Percentiles rank a stretch among this genome's conserved stretches.
Conservation (phyloP, 2,329 filamentous ascomycete genomes). For the Ophiostoma ips region DNA sequence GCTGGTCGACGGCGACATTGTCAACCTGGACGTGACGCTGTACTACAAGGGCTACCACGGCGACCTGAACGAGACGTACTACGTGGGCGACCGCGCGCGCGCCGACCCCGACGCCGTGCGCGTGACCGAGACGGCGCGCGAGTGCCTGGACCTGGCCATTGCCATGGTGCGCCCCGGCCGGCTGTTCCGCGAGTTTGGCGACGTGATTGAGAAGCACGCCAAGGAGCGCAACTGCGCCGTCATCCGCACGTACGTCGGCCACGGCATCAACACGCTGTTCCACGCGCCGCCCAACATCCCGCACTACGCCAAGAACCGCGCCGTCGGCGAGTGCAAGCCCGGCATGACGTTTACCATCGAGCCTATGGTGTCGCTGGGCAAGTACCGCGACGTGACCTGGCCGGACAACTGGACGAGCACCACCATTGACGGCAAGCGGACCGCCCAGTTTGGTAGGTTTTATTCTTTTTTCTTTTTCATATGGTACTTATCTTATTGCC, state of each 20-base stretch:
- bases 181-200: constrained; percentile 83
- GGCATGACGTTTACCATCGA: constrained; percentile 99
- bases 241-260: constrained; percentile 90
- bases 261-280: constrained; percentile 88
- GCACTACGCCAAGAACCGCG: constrained; percentile 98
- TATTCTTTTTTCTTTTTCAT: no score
- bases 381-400: constrained; percentile 88
- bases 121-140: constrained; percentile 78
- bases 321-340: constrained; percentile 80
- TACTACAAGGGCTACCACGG: constrained; percentile 94
- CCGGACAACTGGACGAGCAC: constrained; percentile 98
- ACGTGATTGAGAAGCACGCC: constrained; percentile 88
- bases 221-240: constrained; percentile 77
- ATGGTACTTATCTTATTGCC: no score
- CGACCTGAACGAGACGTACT: constrained; percentile 97
- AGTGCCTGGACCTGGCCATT: constrained; percentile 84
- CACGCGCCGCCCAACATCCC: constrained; percentile 89
- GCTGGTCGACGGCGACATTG: constrained; percentile 81
- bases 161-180: constrained; percentile 86
- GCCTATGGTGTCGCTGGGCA: constrained; percentile 91
- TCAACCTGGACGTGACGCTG: constrained; percentile 92
- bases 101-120: constrained; percentile 76
- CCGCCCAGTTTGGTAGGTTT: constrained; percentile 75
- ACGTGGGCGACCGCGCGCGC: constrained; percentile 78
- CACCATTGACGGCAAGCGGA: constrained; percentile 76